A percentile compares a stretch with the other conserved stretches of the same genome.
Evolutionary conservation across 2,329 filamentous ascomycete species (phyloP).

Genomic region (Beauveria bassiana): DNA sequence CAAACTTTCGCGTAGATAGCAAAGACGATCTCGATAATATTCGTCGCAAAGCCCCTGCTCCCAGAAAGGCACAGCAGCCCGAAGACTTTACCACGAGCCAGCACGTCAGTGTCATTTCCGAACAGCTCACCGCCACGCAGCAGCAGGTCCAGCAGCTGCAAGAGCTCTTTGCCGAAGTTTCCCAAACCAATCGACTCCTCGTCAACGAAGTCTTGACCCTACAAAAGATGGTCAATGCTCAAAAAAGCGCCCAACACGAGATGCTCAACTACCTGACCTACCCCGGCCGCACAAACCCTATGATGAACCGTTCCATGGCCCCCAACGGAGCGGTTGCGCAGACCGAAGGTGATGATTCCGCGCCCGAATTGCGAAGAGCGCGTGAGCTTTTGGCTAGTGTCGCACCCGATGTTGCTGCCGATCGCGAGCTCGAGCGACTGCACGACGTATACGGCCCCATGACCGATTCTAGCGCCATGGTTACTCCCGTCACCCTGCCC

Average conservation of each 20-base stretch:
- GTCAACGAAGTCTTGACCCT: constrained; percentile 53
- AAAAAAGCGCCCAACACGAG: constrained; percentile 50
- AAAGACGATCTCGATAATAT: constrained; percentile 97
- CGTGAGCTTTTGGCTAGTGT: constrained; percentile 48
- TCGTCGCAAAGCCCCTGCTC: constrained; percentile 85
- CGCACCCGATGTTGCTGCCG: constrained; percentile 42
- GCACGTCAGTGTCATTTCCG: constrained; percentile 82
- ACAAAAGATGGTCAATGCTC: constrained; percentile 52
- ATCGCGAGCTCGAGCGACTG: constrained; percentile 48
- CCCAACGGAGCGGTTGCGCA: constrained; percentile 29
- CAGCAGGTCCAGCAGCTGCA: constrained; percentile 86
- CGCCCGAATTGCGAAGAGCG: constrained; percentile 46
- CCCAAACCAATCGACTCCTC: constrained; percentile 53
- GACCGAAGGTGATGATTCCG: constrained; percentile 41
- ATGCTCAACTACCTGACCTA: constrained; percentile 47
- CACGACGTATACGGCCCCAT: constrained; percentile 47
- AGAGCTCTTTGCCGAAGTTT: constrained; percentile 73
- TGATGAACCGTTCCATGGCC: constrained; percentile 25
- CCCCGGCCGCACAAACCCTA: constrained; percentile 31
- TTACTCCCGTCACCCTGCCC: constrained; percentile 34
- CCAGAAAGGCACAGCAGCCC: constrained; percentile 60
- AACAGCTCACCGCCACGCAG: constrained; percentile 81
- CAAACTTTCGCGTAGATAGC: constrained; percentile 90
- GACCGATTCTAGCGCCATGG: constrained; percentile 41
- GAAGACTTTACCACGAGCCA: constrained; percentile 76